Conservation (phyloP, 1,139 yeast genomes). For the Pichiaceae sp. region DNA sequence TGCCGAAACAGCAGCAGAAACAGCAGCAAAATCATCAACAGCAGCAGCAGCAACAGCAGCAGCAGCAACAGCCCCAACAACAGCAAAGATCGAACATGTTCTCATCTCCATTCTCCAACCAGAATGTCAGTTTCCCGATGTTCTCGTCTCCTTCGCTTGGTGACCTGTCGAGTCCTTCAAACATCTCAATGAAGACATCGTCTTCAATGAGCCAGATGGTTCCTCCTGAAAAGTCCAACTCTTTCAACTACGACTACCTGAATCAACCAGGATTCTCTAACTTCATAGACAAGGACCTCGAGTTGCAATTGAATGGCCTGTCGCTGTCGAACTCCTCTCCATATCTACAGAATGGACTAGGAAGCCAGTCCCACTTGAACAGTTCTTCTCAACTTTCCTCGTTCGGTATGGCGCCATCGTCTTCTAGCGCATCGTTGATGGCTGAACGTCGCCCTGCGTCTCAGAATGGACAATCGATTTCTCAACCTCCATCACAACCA, state of each 20-base stretch:
- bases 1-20: slow-evolving; percentile 4
- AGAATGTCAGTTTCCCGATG: slow-evolving; percentile 1
- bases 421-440: slow-evolving; percentile 2
- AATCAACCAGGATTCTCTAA: slow-evolving; percentile 2
- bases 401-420: slow-evolving; percentile 7
- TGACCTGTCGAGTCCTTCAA: neutral
- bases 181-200: slow-evolving; percentile 1
- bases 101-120: slow-evolving; percentile 1
- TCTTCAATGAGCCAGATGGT: slow-evolving; percentile 2
- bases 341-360: neutral
- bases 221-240: neutral
- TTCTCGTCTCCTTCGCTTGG: slow-evolving; percentile 3
- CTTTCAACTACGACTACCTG: slow-evolving; percentile 1
- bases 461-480: neutral
- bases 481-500: neutral
- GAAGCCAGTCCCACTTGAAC: neutral
- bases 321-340: slow-evolving; percentile 6
- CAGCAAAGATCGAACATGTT: neutral
- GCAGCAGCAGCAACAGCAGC: slow-evolving; percentile 4
- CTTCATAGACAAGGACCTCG: slow-evolving; percentile 14
- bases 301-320: slow-evolving; percentile 11
- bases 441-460: neutral
- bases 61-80: slow-evolving; percentile 4
- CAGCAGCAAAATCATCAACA: slow-evolving; percentile 4
- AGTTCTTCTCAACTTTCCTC: slow-evolving; percentile 7